These are phyloP conservation scores for Trichophyton benhamiae DNA, from an alignment of 2,329 filamentous ascomycete genomes.

Conservation along the genomic window DNA sequence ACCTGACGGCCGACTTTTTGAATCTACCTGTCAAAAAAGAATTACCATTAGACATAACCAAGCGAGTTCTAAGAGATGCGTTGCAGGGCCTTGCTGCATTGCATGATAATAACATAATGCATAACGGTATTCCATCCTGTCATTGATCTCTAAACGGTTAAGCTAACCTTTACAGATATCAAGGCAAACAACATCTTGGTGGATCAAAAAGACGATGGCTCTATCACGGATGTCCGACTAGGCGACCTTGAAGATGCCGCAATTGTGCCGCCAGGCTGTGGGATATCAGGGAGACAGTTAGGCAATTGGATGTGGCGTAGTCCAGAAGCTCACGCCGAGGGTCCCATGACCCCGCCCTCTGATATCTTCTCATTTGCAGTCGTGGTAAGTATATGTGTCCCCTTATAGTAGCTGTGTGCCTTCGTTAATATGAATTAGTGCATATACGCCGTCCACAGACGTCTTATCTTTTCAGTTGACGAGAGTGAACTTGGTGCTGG, in stretches of 20 bases:
- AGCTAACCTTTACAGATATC: slow-evolving; percentile 16
- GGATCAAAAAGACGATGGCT: slow-evolving; percentile 15
- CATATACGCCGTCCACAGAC: slow-evolving; percentile 34
- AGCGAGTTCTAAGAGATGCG: slow-evolving; percentile 32
- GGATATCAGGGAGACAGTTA: slow-evolving; percentile 12
- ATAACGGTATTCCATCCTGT: background rate
- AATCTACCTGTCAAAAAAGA: slow-evolving; percentile 27
- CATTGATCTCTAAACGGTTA: background rate
- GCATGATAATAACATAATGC: slow-evolving; percentile 14
- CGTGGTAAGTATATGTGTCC: slow-evolving; percentile 7
- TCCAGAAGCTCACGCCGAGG: slow-evolving; percentile 20
- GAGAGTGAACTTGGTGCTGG: slow-evolving; percentile 22
- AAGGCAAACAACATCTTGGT: slow-evolving; percentile 26
- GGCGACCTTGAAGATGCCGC: slow-evolving; percentile 17
- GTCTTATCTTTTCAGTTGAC: slow-evolving; percentile 29
- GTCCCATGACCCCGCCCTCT: slow-evolving; percentile 15
- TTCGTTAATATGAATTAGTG: slow-evolving; percentile 20
- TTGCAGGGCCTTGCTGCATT: slow-evolving; percentile 16
- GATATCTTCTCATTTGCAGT: slow-evolving; percentile 15
- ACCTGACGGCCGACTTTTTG: slow-evolving; percentile 32
- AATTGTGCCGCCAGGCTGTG: slow-evolving; percentile 1
- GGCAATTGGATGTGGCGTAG: slow-evolving; percentile 23
- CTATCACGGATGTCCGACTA: slow-evolving; percentile 15
- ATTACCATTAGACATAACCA: slow-evolving; percentile 25
- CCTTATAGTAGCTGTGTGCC: background rate